A percentile compares a stretch with the other conserved stretches of the same genome.
Conservation (phyloP, 164 flowering plant species). For the Warburgia ugandensis region DNA sequence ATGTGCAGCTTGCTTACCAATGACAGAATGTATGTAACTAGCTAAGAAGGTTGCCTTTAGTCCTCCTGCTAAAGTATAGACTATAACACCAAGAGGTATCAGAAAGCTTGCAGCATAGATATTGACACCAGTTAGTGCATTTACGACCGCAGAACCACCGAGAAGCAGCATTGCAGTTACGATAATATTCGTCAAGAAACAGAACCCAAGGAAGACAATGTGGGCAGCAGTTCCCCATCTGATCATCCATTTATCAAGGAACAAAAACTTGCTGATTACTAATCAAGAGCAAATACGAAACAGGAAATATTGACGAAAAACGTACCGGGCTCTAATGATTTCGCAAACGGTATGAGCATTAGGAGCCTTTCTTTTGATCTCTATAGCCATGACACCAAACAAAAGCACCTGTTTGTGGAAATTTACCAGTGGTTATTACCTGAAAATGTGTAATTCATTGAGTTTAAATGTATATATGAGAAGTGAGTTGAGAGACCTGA, state of each 20-base stretch:
- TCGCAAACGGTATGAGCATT: constrained; percentile 94
- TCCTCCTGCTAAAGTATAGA: constrained; percentile 93
- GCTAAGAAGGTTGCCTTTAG: constrained; percentile 96
- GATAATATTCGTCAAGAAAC: constrained; percentile 86
- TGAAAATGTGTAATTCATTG: too few relatives aligned
- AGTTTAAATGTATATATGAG: too few relatives aligned
- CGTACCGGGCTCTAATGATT: constrained; percentile 85
- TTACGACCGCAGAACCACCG: constrained; percentile 97
- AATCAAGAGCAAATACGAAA: not conserved
- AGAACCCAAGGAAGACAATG: constrained; percentile 70
- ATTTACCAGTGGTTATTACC: too few relatives aligned
- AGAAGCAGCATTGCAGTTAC: constrained; percentile 98
- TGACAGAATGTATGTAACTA: constrained; percentile 90
- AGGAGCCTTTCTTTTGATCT: constrained; percentile 96
- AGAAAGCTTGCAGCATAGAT: constrained; percentile 94
- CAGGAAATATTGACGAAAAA: not conserved
- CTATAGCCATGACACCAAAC: constrained; percentile 95
- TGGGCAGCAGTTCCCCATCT: constrained; percentile 96
- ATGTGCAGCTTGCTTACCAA: constrained; percentile 38
- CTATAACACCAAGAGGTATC: constrained; percentile 89
- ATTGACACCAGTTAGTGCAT: constrained; percentile 93
- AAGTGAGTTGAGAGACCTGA: constrained; percentile 51
- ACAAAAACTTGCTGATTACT: not conserved
- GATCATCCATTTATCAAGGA: constrained; percentile 3
- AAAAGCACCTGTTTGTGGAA: constrained; percentile 52